Conservation (phyloP, 1,284 basidiomycete genomes). For the Veloboletus limbatus region DNA sequence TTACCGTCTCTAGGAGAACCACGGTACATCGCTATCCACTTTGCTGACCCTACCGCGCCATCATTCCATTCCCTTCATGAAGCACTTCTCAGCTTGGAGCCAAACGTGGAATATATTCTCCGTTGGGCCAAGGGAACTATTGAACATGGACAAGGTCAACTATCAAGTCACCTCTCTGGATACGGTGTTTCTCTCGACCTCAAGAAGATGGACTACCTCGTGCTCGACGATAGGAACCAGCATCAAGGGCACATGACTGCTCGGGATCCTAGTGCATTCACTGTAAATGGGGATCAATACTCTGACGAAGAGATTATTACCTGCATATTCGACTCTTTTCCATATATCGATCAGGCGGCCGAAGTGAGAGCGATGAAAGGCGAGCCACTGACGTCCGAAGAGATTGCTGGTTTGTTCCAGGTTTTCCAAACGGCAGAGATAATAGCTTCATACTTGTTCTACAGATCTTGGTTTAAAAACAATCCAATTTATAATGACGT, state of each 20-base stretch:
- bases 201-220: constrained; percentile 97
- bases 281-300: constrained; percentile 15
- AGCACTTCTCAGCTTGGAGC: constrained; percentile 51
- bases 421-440: not conserved
- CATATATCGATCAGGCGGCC: constrained; percentile 45
- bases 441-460: constrained; percentile 3
- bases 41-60: constrained; percentile 57
- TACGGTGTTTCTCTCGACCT: constrained; percentile 91
- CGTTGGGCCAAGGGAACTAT: constrained; percentile 38
- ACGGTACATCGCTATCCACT: constrained; percentile 66
- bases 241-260: not conserved
- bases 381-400: constrained; percentile 58
- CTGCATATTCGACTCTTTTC: constrained; percentile 52
- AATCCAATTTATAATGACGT: constrained; percentile 63
- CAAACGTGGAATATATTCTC: constrained; percentile 70
- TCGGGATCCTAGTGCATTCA: constrained; percentile 2
- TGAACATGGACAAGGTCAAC: constrained; percentile 35
- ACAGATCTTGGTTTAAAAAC: constrained; percentile 73
- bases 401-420: constrained; percentile 49
- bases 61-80: constrained; percentile 69
- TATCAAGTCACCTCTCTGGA: constrained; percentile 64
- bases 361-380: constrained; percentile 43
- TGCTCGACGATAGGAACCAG: constrained; percentile 75
- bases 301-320: constrained; percentile 27
- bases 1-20: constrained; percentile 43